Evolutionary conservation across 2,329 filamentous ascomycete genomes (phyloP), one percentile per base, ranked within the genome.

Genomic region (Basipetospora chlamydospora): DNA sequence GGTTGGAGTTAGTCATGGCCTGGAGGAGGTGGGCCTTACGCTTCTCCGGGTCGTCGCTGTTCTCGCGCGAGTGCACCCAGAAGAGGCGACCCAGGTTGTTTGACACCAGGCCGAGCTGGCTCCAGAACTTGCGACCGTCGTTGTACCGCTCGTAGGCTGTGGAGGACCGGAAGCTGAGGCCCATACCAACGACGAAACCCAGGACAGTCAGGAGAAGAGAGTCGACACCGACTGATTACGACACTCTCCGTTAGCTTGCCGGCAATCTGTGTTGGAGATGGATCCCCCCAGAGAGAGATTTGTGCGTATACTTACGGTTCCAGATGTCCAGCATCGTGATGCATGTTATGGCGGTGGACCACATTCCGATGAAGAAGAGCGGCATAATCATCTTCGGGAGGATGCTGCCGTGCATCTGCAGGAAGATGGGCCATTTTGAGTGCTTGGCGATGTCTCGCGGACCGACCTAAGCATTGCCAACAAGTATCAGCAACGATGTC

Each of bases 121-220:
- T 63, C 73, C 74, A 79, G 46, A 65, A 72, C 46, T 71, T 73
- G 26, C 76, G 64, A 26, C 76, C 76, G 43, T 80, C 76, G 28
- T 63, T 64, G 50, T 75, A 77, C 45, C 79, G 71, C 56, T 87
- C 81, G 46, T 87, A 87, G 8, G 81, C 81, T 6, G 80, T 83
- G 2, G 78, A 77, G 43, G 70, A 81, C 40, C 81, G 74, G 59
- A 87, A 85, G 1, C 79, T 84, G 23, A 87, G 66, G n/a, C 77
- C 70, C 41, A 87, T 59, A 70, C 77, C 77, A 53, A 87, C 80
- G 41, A 87, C 77, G 60, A 87, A 86, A 77, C 81, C 81, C 30
- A 80, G 70, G 36, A 87, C 74, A 1, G 80, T 86, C 37, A 87
- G 64, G 15, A 86, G 63, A 22, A 80, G 62, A 20, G 63, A 70